phyloP scores from a whole-genome alignment of 1,139 yeast species.

The Meyerozyma sp. region DNA sequence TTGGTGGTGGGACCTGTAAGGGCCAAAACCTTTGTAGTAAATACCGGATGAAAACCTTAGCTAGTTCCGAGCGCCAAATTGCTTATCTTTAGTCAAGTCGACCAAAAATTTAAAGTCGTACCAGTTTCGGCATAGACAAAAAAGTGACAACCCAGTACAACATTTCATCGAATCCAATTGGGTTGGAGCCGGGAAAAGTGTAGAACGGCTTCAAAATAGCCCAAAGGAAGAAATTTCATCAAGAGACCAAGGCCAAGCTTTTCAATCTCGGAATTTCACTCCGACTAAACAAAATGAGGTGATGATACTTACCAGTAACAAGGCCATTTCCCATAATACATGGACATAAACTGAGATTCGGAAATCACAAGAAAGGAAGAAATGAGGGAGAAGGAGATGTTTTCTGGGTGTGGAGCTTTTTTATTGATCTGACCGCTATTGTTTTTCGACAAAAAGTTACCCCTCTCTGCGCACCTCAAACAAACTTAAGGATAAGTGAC shows the following conservation, averaged over 20 bases:
- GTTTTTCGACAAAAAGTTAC: not conserved
- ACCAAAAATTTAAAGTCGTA: too few relatives aligned
- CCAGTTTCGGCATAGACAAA: too few relatives aligned
- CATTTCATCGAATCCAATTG: too few relatives aligned
- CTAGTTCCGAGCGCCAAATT: not conserved
- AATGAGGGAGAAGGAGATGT: not conserved
- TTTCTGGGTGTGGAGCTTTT: not conserved
- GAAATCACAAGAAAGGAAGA: not conserved
- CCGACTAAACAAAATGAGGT: not conserved
- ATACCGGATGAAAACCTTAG: not conserved
- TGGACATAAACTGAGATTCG: not conserved
- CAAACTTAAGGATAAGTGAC: not conserved
- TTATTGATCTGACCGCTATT: not conserved
- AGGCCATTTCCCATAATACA: not conserved
- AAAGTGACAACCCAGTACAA: too few relatives aligned
- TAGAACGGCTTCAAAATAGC: too few relatives aligned
- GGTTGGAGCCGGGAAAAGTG: too few relatives aligned
- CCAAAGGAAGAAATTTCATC: too few relatives aligned
- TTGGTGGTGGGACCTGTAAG: not conserved
- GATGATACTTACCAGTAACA: slow-evolving; percentile 1
- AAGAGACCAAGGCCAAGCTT: not conserved
- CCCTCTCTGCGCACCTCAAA: not conserved
- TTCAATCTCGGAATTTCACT: too few relatives aligned
- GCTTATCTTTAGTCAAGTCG: too few relatives aligned
- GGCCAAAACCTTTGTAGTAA: not conserved